Conservation (phyloP, 441 rosid species). For the Corymbia calophylla region DNA sequence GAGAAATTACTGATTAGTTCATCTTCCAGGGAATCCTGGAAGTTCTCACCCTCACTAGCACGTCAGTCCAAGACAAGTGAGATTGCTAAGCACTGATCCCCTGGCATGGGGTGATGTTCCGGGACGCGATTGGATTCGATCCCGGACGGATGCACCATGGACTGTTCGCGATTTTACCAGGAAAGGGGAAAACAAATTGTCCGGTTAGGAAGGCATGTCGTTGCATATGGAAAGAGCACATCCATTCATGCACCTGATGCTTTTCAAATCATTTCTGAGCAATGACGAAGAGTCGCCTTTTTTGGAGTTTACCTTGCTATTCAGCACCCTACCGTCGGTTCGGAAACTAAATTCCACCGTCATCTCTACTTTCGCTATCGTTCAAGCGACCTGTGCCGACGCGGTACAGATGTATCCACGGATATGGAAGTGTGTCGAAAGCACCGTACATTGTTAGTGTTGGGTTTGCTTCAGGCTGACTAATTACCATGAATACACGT, state of each 20-base stretch:
- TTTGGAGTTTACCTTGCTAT: background rate
- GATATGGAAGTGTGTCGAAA: background rate
- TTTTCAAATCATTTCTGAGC: background rate
- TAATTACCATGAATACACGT: background rate
- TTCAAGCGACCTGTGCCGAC: background rate
- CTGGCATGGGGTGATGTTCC: background rate
- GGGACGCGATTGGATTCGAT: background rate
- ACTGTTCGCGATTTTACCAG: background rate
- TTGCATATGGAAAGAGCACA: background rate
- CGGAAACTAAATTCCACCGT: background rate
- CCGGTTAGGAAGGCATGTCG: background rate
- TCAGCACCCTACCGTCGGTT: background rate
- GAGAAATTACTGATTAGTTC: background rate
- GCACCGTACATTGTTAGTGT: background rate
- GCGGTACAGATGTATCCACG: background rate
- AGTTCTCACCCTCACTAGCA: background rate
- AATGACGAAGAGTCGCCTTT: background rate
- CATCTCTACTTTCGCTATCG: background rate
- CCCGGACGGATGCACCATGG: background rate
- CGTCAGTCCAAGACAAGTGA: background rate
- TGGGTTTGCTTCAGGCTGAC: background rate
- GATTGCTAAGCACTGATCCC: background rate
- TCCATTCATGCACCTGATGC: background rate
- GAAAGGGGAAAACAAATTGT: background rate
- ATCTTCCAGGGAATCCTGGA: background rate